phyloP scores from a whole-genome alignment of 2,329 filamentous ascomycete genomes.

The Dothidotthia symphoricarpi region DNA sequence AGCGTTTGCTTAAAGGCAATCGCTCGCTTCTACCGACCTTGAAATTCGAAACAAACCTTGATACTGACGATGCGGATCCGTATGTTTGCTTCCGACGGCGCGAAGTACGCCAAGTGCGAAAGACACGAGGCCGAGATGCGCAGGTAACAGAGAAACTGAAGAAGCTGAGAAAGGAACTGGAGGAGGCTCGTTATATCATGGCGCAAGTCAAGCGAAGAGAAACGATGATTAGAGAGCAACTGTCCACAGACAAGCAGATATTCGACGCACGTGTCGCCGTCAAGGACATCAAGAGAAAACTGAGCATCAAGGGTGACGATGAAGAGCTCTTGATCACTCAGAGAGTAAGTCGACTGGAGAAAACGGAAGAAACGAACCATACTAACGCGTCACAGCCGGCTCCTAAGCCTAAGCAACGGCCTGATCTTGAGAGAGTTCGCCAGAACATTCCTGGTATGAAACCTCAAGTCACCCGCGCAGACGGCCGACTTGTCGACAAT shows the following conservation, averaged over 20 bases:
- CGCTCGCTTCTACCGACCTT: slow-evolving; percentile 72
- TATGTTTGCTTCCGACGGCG: slow-evolving; percentile 97
- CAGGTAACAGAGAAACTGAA: slow-evolving; percentile 94
- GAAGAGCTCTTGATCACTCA: slow-evolving; percentile 84
- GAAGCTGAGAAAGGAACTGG: slow-evolving; percentile 83
- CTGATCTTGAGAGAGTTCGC: slow-evolving; percentile 58
- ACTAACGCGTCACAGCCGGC: slow-evolving; percentile 32
- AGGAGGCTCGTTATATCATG: slow-evolving; percentile 81
- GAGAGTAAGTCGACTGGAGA: slow-evolving; percentile 62
- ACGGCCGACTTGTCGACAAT: slow-evolving; percentile 68
- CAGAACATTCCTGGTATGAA: slow-evolving; percentile 63
- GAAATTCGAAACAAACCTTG: slow-evolving; percentile 92
- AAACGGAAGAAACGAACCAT: slow-evolving; percentile 15
- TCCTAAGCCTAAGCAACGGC: slow-evolving; percentile 56
- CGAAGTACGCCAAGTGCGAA: slow-evolving; percentile 89
- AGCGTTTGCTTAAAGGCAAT: slow-evolving; percentile 66
- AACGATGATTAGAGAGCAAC: slow-evolving; percentile 70
- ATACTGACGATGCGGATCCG: slow-evolving; percentile 92
- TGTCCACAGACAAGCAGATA: slow-evolving; percentile 71
- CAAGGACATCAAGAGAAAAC: slow-evolving; percentile 82
- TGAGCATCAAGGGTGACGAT: slow-evolving; percentile 88
- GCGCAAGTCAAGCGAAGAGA: slow-evolving; percentile 77
- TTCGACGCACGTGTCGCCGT: slow-evolving; percentile 80
- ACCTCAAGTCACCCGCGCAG: slow-evolving; percentile 55
- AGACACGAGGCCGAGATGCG: slow-evolving; percentile 89